These are phyloP conservation scores for Ganoderma boninense DNA, from an alignment of 1,284 basidiomycete genomes.

Conservation along the genomic window DNA sequence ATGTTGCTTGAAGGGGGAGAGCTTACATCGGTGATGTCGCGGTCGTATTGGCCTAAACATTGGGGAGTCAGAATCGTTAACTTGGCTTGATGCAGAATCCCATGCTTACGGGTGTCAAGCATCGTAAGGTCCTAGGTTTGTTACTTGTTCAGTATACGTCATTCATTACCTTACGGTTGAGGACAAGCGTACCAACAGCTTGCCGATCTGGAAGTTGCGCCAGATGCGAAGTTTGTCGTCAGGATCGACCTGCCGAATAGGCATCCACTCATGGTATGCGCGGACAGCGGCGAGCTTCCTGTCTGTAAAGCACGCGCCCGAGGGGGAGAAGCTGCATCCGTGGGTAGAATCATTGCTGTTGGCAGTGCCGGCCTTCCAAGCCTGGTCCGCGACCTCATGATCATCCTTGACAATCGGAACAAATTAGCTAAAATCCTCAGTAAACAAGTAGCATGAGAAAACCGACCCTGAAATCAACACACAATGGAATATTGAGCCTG, in stretches of 20 bases:
- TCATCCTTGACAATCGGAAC: constrained; percentile 51
- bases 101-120: constrained; percentile 63
- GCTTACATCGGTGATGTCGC: constrained; percentile 67
- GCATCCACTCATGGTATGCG: constrained; percentile 79
- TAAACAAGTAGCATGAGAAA: not conserved
- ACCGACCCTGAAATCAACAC: not conserved
- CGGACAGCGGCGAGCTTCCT: constrained; percentile 68
- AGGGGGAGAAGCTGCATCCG: constrained; percentile 64
- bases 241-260: constrained; percentile 68
- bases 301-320: constrained; percentile 68
- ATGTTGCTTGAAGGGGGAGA: not conserved
- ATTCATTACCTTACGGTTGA: not conserved
- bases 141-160: not conserved
- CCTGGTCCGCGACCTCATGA: constrained; percentile 70
- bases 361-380: constrained; percentile 71
- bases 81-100: not conserved
- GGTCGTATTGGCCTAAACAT: constrained; percentile 62
- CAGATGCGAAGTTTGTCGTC: constrained; percentile 72
- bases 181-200: constrained; percentile 49
- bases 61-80: not conserved
- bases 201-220: constrained; percentile 72
- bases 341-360: constrained; percentile 66
- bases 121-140: constrained; percentile 56
- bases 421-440: not conserved
- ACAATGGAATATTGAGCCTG: not conserved